Evolutionary conservation across 495 filamentous ascomycete genomes (phyloP).

Genomic region (Aspergillus leporis): DNA sequence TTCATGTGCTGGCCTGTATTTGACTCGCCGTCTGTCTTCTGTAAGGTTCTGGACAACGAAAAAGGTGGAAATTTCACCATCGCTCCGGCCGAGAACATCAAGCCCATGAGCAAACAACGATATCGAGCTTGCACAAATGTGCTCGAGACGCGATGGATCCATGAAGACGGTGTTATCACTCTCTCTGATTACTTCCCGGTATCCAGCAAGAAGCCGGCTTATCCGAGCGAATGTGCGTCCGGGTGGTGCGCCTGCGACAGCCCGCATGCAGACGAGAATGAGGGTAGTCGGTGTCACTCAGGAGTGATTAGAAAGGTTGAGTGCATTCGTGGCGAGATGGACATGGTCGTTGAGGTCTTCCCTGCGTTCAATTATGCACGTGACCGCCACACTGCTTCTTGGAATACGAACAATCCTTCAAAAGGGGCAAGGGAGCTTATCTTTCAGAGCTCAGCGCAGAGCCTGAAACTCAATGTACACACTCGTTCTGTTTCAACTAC

Average conservation of each 20-base stretch:
- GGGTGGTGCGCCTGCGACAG: slow-evolving; percentile 41
- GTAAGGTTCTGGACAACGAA: slow-evolving; percentile 66
- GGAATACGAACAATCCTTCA: slow-evolving; percentile 30
- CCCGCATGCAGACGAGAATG: slow-evolving; percentile 18
- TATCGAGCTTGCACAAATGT: slow-evolving; percentile 72
- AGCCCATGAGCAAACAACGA: slow-evolving; percentile 64
- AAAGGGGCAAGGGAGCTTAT: slow-evolving; percentile 58
- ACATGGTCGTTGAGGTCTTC: slow-evolving; percentile 66
- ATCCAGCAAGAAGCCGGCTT: slow-evolving; percentile 23
- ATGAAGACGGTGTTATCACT: slow-evolving; percentile 69
- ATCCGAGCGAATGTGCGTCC: slow-evolving; percentile 29
- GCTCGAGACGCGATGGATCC: slow-evolving; percentile 69
- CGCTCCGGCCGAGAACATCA: slow-evolving; percentile 41
- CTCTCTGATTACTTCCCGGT: slow-evolving; percentile 70
- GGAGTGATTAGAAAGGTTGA: slow-evolving; percentile 65
- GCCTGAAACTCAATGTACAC: slow-evolving; percentile 64
- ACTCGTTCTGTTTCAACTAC: slow-evolving; percentile 57
- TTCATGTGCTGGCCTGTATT: slow-evolving; percentile 79
- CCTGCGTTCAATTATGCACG: slow-evolving; percentile 70
- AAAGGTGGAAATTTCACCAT: slow-evolving; percentile 72
- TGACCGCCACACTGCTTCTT: slow-evolving; percentile 49
- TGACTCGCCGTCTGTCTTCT: slow-evolving; percentile 66
- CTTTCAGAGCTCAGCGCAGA: slow-evolving; percentile 57
- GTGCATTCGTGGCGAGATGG: slow-evolving; percentile 62
- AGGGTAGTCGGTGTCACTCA: slow-evolving; percentile 43